A percentile compares a stretch with the other conserved stretches of the same genome.
Conservation (phyloP, 2,329 filamentous ascomycete species). For the Orbilia oligospora region DNA sequence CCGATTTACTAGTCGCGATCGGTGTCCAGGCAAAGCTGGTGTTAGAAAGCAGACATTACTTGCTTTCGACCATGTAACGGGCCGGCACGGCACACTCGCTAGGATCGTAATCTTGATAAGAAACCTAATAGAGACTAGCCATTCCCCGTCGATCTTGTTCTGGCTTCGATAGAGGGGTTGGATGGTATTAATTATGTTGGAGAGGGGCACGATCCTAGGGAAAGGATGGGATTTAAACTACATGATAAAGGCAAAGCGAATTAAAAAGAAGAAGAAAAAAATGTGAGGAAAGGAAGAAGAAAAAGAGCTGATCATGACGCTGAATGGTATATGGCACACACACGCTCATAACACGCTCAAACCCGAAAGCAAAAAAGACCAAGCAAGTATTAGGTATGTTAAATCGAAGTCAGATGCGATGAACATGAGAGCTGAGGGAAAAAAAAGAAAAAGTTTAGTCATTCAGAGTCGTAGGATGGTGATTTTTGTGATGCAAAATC, state of each 20-base stretch:
- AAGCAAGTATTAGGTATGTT: background rate
- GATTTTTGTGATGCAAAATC: background rate
- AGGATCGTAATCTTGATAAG: constrained; percentile 3
- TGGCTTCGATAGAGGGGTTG: background rate
- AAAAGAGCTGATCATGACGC: constrained; percentile 20
- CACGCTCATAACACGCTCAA: constrained; percentile 20
- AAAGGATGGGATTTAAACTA: background rate
- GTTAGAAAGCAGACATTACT: background rate
- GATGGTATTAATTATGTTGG: background rate
- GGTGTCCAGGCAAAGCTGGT: background rate
- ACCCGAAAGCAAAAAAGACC: background rate
- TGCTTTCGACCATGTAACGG: constrained; percentile 6
- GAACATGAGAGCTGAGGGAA: too few relatives aligned
- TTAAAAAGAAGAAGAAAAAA: background rate
- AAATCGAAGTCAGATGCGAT: background rate
- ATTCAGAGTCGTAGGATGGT: background rate
- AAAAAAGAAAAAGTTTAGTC: background rate
- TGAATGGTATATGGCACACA: constrained; percentile 7
- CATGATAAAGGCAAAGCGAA: too few relatives aligned
- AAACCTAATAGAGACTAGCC: background rate
- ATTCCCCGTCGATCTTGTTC: background rate
- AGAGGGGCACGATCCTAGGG: background rate
- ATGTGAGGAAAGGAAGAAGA: background rate
- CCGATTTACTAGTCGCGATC: background rate
- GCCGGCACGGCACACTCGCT: constrained; percentile 3